These are phyloP conservation scores for Populus hybrid DNA, from an alignment of 441 rosid species.

Conservation along the genomic window DNA sequence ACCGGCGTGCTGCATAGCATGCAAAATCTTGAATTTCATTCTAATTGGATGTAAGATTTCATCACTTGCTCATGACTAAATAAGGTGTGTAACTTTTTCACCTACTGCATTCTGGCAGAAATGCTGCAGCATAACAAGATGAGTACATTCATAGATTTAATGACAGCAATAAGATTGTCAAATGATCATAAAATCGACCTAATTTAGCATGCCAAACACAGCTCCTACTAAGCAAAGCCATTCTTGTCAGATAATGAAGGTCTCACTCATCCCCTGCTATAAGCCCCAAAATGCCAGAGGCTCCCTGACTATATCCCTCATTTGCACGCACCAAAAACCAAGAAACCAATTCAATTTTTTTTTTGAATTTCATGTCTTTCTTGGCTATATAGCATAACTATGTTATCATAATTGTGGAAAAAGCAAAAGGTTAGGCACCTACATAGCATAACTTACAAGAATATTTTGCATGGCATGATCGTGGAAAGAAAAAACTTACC, in stretches of 20 bases:
- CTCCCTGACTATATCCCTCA: neutral
- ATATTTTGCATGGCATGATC: neutral
- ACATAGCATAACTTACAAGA: neutral
- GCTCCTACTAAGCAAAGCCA: neutral
- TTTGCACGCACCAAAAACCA: neutral
- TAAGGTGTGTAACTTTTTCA: too few relatives aligned
- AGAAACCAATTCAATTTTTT: neutral
- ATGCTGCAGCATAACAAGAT: too few relatives aligned
- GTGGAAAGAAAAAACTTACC: constrained; percentile 34
- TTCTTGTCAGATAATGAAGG: neutral
- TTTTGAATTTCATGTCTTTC: neutral
- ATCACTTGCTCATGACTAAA: neutral
- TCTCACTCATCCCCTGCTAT: neutral
- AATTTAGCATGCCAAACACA: neutral
- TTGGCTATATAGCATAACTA: neutral
- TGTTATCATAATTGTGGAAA: neutral
- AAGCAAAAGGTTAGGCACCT: neutral
- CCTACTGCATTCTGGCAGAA: too few relatives aligned
- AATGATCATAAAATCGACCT: neutral
- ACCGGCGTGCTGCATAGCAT: constrained; percentile 47
- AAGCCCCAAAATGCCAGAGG: neutral
- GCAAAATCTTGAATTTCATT: neutral
- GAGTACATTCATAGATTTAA: neutral
- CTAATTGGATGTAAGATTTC: neutral
- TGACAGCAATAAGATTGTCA: neutral